Base-by-base conservation (phyloP, 1,284 basidiomycete genomes). In the Schizophyllum amplum region DNA sequence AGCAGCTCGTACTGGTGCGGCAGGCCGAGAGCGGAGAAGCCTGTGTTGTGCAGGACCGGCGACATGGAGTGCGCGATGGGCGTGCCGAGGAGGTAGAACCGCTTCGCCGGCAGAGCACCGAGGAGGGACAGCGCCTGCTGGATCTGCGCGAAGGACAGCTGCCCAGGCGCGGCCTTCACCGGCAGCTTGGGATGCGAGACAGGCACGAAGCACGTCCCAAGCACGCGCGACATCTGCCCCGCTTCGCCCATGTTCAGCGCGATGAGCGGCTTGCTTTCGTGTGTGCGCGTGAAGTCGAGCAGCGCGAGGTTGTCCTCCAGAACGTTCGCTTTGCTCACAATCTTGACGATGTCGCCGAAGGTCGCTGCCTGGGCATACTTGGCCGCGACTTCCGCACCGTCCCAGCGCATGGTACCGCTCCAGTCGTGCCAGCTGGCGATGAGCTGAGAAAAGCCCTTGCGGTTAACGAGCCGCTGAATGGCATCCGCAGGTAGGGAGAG, bases 361-460 rank as follows among this genome's bases (percentile, higher is more conserved):
- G 75, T 72, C 33, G 77, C 73, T 4, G 89, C 90, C 27, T 81
- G 64, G 33, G 77, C 77, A 68, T 90, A 91, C 66, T 87, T 89
- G 59, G 83, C 80, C 63, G 83, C 80, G 49, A 90, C 84, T 24
- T 79, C 70, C 3, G 80, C 69, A 11, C 86, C 79, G 61, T 85
- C 79, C 96, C 96, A 99, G 61, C 82, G 82, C 75, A 97, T 80
- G 21, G 78, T 75, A 2, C 96, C 95, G 47, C 82, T 86, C 86
- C 90, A 94, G 67, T 99, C 94, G 69, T 98, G 95, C 84, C 87
- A 96, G 9, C 94, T 97, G 0, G 93, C 91, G 59, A 99, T 87
- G 65, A 98, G 84, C 64, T 88, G 79, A 0, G 90, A 87, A 48
- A 77, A 68, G 0, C 92, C 87, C 69, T 94, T 94, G 55, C 72